Base-by-base conservation (phyloP, 2,329 filamentous ascomycete genomes). In the Fusarium equiseti region DNA sequence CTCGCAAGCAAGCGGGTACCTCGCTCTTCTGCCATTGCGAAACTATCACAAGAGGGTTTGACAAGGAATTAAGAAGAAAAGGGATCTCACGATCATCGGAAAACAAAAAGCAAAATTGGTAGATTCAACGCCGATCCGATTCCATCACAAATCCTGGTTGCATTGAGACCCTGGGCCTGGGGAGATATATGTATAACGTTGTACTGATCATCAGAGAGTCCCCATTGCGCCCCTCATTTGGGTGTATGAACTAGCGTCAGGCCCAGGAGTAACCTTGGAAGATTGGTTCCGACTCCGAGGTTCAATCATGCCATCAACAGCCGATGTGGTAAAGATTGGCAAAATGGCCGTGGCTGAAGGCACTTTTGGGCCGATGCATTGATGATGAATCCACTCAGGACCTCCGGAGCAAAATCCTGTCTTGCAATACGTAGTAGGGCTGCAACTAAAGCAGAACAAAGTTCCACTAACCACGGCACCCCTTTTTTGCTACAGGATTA, bases 1-100 rank as follows among this genome's bases (percentile, higher is more conserved):
- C 73, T 73, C n/a, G 70, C 77, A 6, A 79, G 50, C 16, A 80
- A 63, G 15, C 77, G 71, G 26, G 73, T 65, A 38, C 77, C 72
- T 70, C 77, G 74, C 22, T 77, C 67, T 29, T 77, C 46, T 13
- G 22, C 16, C 48, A 66, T 66, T 53, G 29, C 42, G 6, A 45
- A 20, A 24, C 16, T 50, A 18, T 42, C 22, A 59, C 10, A 18
- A 8, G 46, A 46, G 40, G 27, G 32, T 7, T 18, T 49, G 15
- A 26, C 35, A 52, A 31, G 29, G 35, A 15, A 53, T 27, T 31
- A 10, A 48, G 32, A 38, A 40, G 8, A 24, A 43, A 31, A 5
- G 13, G 38, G 22, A 32, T 45, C 5, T 24, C 31, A 29, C 38
- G 61, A 59, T 26, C 59, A 62, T 62, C 31, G 32, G 27, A 16